Base-by-base conservation (phyloP, 129 eudicot genomes). In the Lactuca sativa region DNA sequence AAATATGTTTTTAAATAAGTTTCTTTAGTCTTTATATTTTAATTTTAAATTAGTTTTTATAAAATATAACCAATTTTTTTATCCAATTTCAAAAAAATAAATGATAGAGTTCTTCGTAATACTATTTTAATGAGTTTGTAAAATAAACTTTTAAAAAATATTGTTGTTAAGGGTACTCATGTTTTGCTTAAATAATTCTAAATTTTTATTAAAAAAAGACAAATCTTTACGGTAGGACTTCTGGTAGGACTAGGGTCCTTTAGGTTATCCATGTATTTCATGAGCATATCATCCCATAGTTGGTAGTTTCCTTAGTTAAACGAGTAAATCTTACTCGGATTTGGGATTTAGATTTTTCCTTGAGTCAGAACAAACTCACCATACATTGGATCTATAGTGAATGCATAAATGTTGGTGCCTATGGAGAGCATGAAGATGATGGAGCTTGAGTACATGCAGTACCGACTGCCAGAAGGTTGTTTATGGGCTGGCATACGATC, bases 401-500 rank as follows among this genome's bases (percentile, higher is more conserved):
- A 93, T 13, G 92, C 73, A n/a, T 30, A 93, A 5, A 89, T 97
- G 2, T 97, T 97, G 1, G 69, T 81, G n/a, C 98, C 98, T 4
- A 93, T 67, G 33, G 98, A 82, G 18, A 93, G 78, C 15, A 90
- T 95, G 65, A 93, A 93, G 80, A 93, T 87, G n/a, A 93, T 75
- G 10, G 98, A 93, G 83, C 98, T 93, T 3, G 96, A 93, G 92
- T 93, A 93, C 97, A 93, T 90, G 77, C 98, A 93, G 77, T 93
- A 93, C 98, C 98, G 5, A 97, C 98, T 10, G 97, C 98, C 16
- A 93, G 92, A 48, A 93, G 97, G 79, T 93, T 93, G 70, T 25
- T 87, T 18, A 95, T 95, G 2, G 98, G 98, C 61, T 93, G 98
- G 80, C 98, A 93, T 15, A 93, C 97, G 44, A 18, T 78, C 87